These are phyloP conservation scores for Aphanomyces stellatus DNA, from an alignment of 352 stramenopile genomes.

Conservation along the genomic window DNA sequence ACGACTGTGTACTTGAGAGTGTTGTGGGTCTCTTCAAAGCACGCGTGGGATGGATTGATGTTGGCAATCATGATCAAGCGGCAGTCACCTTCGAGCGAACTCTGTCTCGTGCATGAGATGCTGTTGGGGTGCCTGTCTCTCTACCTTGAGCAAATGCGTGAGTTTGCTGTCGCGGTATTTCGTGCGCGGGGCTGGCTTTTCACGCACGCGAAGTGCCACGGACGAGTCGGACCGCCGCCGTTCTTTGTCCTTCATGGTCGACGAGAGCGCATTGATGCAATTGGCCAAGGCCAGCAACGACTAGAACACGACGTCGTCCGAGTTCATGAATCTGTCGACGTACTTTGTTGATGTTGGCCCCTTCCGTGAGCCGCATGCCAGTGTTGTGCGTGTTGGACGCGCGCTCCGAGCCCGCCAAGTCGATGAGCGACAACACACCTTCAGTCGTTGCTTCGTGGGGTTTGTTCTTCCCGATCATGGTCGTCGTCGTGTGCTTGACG, in stretches of 20 bases:
- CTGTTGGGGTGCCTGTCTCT: neutral
- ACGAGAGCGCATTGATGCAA: constrained; percentile 82
- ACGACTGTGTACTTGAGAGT: constrained; percentile 65
- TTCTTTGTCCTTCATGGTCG: constrained; percentile 13
- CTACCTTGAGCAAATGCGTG: constrained; percentile 75
- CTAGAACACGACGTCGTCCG: constrained; percentile 14
- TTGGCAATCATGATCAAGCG: constrained; percentile 88
- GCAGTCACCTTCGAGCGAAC: constrained; percentile 84
- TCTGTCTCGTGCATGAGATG: constrained; percentile 23
- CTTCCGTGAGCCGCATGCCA: constrained; percentile 45
- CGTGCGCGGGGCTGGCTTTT: constrained; percentile 21
- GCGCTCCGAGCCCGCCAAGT: constrained; percentile 74
- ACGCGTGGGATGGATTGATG: constrained; percentile 59
- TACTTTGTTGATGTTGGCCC: constrained; percentile 63
- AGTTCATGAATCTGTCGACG: neutral
- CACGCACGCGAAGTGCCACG: constrained; percentile 29
- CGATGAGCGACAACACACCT: constrained; percentile 75
- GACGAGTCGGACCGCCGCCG: constrained; percentile 17
- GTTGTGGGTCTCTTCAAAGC: constrained; percentile 86
- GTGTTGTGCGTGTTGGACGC: constrained; percentile 73
- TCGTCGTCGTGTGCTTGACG: constrained; percentile 48
- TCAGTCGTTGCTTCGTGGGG: constrained; percentile 48
- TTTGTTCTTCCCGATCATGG: constrained; percentile 35
- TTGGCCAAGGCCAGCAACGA: constrained; percentile 78
- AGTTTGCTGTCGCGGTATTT: constrained; percentile 83